Evolutionary conservation across 352 stramenopile species (phyloP).

Genomic region (Phytophthora europaea): DNA sequence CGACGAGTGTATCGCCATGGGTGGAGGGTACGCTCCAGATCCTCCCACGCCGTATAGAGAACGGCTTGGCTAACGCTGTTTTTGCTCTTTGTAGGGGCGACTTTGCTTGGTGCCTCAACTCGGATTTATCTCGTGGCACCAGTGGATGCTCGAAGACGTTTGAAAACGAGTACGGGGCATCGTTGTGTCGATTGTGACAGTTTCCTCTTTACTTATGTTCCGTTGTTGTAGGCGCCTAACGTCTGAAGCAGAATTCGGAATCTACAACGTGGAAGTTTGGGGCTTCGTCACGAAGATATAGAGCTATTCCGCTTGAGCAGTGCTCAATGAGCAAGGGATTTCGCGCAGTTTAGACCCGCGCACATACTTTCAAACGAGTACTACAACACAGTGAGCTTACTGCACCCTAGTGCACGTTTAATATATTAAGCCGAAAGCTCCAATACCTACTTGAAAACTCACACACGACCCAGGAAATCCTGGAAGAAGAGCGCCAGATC

Average conservation of each 20-base stretch:
- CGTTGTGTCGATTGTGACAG: background rate
- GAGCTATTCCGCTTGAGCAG: background rate
- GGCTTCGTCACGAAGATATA: conserved; percentile 68
- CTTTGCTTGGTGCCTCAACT: conserved; percentile 78
- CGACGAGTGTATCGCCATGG: conserved; percentile 75
- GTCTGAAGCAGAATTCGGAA: conserved; percentile 60
- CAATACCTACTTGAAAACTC: conserved; percentile 6
- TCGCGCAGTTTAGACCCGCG: background rate
- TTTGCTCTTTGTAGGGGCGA: conserved; percentile 41
- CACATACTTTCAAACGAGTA: background rate
- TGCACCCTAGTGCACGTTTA: conserved; percentile 19
- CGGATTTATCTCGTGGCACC: conserved; percentile 68
- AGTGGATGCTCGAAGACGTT: conserved; percentile 68
- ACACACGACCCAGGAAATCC: conserved; percentile 45
- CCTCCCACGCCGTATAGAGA: background rate
- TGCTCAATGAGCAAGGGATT: background rate
- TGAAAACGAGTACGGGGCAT: conserved; percentile 52
- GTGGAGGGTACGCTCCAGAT: conserved; percentile 55
- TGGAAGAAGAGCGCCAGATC: conserved; percentile 58
- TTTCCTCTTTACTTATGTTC: background rate
- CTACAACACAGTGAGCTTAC: conserved; percentile 5
- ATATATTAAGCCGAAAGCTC: conserved; percentile 29
- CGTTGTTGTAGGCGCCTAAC: conserved; percentile 48
- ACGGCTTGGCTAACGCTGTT: background rate
- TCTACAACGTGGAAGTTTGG: conserved; percentile 77